Base-by-base conservation (phyloP, 495 filamentous ascomycete species). In the Parmelia sp. region DNA sequence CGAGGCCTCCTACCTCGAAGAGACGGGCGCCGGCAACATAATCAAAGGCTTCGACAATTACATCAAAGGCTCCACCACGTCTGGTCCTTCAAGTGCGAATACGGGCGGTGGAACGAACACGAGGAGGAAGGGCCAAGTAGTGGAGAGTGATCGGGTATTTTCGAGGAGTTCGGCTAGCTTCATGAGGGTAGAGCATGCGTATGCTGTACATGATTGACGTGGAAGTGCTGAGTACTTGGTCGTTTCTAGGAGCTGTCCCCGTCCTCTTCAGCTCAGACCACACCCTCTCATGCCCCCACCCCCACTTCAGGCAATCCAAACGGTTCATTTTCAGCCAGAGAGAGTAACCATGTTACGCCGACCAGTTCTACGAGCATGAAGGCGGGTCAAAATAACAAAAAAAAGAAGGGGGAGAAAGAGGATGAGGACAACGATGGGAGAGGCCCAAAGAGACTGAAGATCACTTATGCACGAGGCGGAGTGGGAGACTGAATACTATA, bases 31-130 rank as follows among this genome's bases (percentile, higher is more conserved):
- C 49, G 94, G 94, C 23, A 98, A 98, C 78, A 97, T 98, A 71
- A 91, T 98, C 76, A 90, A 87, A 66, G 94, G 94, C 47, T 98
- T 97, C 75, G 94, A 98, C 72, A 93, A 89, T 68, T 97, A 96
- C 75, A 93, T 96, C 78, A 98, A 98, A 72, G 91, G 90, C 57
- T 83, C 84, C 10, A 78, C 80, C 0, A 80, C 65, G 66, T 66
- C 29, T 66, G 63, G 67, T 17, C 36, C 42, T n/a, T 33, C 53
- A 3, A 71, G 71, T 40, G 73, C 72, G 1, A 63, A 65, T 15
- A 63, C 61, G n/a, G 70, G 65, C 25, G 69, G 69, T 4, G 66
- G 71, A n/a, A 72, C 72, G 27, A 64, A 45, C 8, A 68, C 71
- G 33, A 74, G 80, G 62, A 73, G 81, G 36, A 83, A 82, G 61